These are phyloP conservation scores for Globisporangium cystogenes DNA, from an alignment of 352 stramenopile genomes.

Conservation along the genomic window DNA sequence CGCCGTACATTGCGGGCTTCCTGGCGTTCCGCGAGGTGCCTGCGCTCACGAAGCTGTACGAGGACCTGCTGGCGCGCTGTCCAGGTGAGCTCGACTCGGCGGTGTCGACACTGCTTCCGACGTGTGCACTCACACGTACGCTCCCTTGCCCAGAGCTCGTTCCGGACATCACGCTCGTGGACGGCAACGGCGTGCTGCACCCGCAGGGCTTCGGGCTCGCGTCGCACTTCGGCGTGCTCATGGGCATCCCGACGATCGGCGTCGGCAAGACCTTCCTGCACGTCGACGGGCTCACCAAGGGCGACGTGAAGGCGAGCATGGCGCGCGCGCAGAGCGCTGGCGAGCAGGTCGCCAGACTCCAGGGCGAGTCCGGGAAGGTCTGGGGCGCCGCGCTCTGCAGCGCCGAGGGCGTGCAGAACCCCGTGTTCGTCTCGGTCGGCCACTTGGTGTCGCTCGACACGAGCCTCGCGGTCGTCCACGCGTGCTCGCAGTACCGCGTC, in stretches of 20 bases:
- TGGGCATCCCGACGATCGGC: slow-evolving; percentile 88
- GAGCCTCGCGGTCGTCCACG: slow-evolving; percentile 44
- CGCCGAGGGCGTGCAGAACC: slow-evolving; percentile 58
- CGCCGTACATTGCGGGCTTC: slow-evolving; percentile 78
- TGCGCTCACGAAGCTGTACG: slow-evolving; percentile 62
- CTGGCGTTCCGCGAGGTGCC: slow-evolving; percentile 77
- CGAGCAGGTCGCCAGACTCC: slow-evolving; percentile 34
- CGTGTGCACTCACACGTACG: too few species aligned
- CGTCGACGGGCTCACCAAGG: slow-evolving; percentile 81
- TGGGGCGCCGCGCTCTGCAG: slow-evolving; percentile 76
- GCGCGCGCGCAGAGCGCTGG: slow-evolving; percentile 24
- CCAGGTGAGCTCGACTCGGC: slow-evolving; percentile 47
- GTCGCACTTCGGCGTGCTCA: slow-evolving; percentile 90
- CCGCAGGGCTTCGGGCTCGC: slow-evolving; percentile 89
- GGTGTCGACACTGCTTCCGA: too few species aligned
- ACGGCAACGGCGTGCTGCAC: slow-evolving; percentile 89
- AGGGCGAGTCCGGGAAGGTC: slow-evolving; percentile 55
- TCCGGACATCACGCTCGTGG: slow-evolving; percentile 90
- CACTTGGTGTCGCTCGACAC: slow-evolving; percentile 62
- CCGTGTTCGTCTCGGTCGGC: slow-evolving; percentile 82
- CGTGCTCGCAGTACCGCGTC: slow-evolving; percentile 63
- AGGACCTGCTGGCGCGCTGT: slow-evolving; percentile 42
- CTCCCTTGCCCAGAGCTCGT: slow-evolving; percentile 33
- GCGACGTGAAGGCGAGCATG: slow-evolving; percentile 53
- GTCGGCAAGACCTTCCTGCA: slow-evolving; percentile 89